phyloP scores from a whole-genome alignment of 129 eudicot species.

The Escallonia rubra region DNA sequence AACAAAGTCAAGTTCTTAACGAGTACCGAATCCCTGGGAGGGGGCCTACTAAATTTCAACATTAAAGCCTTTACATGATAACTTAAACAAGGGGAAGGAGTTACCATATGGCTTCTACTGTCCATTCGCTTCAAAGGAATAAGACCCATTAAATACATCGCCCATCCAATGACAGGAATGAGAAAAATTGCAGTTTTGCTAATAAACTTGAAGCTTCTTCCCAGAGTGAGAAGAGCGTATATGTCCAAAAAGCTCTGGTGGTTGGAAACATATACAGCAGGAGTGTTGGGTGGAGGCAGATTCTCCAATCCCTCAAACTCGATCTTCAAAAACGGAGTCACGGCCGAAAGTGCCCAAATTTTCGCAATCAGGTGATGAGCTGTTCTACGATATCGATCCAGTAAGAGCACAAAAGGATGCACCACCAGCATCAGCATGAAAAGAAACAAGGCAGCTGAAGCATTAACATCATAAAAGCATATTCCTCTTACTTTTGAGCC shows the following conservation, averaged over 20 bases:
- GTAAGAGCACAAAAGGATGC: constrained; percentile 78
- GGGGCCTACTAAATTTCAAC: no score
- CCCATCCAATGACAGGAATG: constrained; percentile 89
- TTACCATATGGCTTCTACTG: constrained; percentile 90
- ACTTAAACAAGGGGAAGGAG: no score
- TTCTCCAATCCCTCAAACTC: constrained; percentile 67
- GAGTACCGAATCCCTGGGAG: no score
- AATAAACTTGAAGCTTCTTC: constrained; percentile 82
- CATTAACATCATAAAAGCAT: constrained; percentile 72
- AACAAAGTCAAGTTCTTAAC: background rate
- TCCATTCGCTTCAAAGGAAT: constrained; percentile 95
- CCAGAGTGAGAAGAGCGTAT: constrained; percentile 74
- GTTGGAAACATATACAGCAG: constrained; percentile 90
- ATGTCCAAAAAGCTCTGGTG: constrained; percentile 96
- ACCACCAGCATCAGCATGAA: constrained; percentile 66
- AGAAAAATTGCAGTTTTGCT: constrained; percentile 88
- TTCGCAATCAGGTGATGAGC: constrained; percentile 64
- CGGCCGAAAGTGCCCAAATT: constrained; percentile 60
- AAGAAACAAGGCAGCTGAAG: constrained; percentile 54
- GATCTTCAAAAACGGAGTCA: constrained; percentile 58
- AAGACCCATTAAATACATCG: constrained; percentile 80
- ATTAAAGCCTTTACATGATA: no score
- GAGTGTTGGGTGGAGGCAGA: constrained; percentile 63
- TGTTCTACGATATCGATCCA: constrained; percentile 61
- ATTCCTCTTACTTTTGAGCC: constrained; percentile 67